phyloP scores from a whole-genome alignment of 495 filamentous ascomycete species.

The Penicillium canescens region DNA sequence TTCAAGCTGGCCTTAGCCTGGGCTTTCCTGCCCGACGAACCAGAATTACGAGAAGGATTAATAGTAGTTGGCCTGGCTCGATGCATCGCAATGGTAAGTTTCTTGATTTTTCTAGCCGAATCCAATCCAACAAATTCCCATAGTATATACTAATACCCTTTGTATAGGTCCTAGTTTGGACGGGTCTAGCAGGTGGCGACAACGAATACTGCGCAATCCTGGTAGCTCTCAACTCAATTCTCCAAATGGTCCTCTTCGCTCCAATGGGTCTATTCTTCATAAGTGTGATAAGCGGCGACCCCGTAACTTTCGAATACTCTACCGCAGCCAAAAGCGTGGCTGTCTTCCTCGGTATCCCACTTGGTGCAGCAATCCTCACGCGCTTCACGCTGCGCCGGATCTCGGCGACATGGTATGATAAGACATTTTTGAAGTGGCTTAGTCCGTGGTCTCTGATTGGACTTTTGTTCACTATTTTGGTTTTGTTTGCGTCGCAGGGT shows the following conservation, averaged over 20 bases:
- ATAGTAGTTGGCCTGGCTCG: constrained; percentile 76
- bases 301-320: constrained; percentile 60
- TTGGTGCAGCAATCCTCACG: constrained; percentile 76
- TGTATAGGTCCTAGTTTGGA: constrained; percentile 73
- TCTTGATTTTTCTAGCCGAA: constrained; percentile 1
- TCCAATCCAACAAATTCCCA: not conserved
- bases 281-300: constrained; percentile 55
- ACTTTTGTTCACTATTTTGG: constrained; percentile 80
- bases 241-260: constrained; percentile 86
- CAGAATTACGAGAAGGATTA: constrained; percentile 66
- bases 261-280: constrained; percentile 81
- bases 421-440: constrained; percentile 65
- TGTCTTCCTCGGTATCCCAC: constrained; percentile 83
- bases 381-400: constrained; percentile 61
- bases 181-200: constrained; percentile 73
- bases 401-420: constrained; percentile 63
- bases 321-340: constrained; percentile 77
- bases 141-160: not conserved
- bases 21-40: constrained; percentile 78
- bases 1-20: constrained; percentile 63
- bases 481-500: constrained; percentile 84
- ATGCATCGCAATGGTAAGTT: constrained; percentile 77
- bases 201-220: constrained; percentile 86
- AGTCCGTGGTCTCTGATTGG: constrained; percentile 80
- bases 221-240: constrained; percentile 81